phyloP scores from a whole-genome alignment of 192 early-diverging fungal genomes.

The Anaeromyces robustus region DNA sequence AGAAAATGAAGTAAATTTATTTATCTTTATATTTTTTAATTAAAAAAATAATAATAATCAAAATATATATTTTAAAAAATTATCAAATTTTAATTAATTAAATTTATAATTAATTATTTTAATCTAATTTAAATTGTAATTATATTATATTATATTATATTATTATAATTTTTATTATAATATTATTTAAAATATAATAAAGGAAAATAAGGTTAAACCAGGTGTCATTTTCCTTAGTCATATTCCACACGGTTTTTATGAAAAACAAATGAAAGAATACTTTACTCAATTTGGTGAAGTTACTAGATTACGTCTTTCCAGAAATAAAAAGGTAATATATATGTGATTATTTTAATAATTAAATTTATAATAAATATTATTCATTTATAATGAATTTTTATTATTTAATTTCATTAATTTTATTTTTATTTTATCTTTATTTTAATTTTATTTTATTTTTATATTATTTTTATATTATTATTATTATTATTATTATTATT shows the following conservation, averaged over 20 bases:
- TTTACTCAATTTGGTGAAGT: conserved; percentile 90
- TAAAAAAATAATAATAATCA: neutral
- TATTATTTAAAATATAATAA: neutral
- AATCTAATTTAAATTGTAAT: too few species aligned
- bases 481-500: too few species aligned
- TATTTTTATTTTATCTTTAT: too few species aligned
- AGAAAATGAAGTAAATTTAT: neutral
- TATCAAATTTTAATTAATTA: too few species aligned
- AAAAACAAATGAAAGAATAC: conserved; percentile 76
- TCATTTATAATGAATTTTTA: neutral
- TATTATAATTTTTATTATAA: neutral
- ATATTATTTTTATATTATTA: too few species aligned
- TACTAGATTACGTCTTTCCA: conserved; percentile 53
- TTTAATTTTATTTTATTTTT: too few species aligned
- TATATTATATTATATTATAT: too few species aligned
- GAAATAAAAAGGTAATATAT: conserved; percentile 76
- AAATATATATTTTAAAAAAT: too few species aligned
- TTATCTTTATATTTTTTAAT: too few species aligned
- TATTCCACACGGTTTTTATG: conserved; percentile 93
- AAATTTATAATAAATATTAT: neutral
- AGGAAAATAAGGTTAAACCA: conserved; percentile 5
- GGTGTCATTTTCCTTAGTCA: conserved; percentile 80
- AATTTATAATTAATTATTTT: neutral
- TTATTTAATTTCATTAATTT: too few species aligned
- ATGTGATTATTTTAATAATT: neutral